Conservation (phyloP, 2,329 filamentous ascomycete species). For the Thielaviopsis cerberus region DNA sequence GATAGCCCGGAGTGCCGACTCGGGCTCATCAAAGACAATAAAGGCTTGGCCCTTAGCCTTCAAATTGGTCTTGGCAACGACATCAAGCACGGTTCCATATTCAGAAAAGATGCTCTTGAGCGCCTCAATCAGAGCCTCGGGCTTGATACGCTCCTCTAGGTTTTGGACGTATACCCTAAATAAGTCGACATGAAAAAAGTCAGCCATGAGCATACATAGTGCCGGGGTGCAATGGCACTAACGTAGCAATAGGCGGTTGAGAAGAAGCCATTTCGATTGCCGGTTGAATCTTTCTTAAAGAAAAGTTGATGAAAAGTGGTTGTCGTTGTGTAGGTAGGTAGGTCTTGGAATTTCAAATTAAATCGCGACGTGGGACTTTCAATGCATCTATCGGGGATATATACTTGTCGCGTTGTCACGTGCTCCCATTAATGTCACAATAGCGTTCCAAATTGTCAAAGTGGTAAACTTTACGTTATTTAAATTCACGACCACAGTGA, state of each 20-base stretch:
- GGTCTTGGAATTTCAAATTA: too few relatives aligned
- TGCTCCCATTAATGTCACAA: too few relatives aligned
- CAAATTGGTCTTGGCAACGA: conserved; percentile 75
- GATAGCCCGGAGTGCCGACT: conserved; percentile 62
- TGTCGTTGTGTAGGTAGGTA: too few relatives aligned
- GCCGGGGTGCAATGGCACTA: conserved; percentile 58
- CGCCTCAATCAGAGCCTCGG: conserved; percentile 54
- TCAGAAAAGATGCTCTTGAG: conserved; percentile 67
- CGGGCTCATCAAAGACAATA: conserved; percentile 68
- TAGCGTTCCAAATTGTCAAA: too few relatives aligned
- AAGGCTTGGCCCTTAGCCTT: conserved; percentile 93
- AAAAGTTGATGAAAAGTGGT: not conserved
- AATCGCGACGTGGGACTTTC: not conserved
- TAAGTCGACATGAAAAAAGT: conserved; percentile 15
- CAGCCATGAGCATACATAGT: conserved; percentile 26
- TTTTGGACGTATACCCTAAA: conserved; percentile 55
- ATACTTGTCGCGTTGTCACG: not conserved
- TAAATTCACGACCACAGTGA: not conserved
- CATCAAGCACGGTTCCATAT: conserved; percentile 69
- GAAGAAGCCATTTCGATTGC: conserved; percentile 22
- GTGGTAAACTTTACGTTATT: not conserved
- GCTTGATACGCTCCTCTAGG: conserved; percentile 80
- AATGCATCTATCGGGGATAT: not conserved
- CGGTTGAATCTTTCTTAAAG: not conserved
- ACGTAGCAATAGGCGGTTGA: conserved; percentile 40